phyloP scores from a whole-genome alignment of 1,284 basidiomycete genomes.

The Schizopora paradoxa region DNA sequence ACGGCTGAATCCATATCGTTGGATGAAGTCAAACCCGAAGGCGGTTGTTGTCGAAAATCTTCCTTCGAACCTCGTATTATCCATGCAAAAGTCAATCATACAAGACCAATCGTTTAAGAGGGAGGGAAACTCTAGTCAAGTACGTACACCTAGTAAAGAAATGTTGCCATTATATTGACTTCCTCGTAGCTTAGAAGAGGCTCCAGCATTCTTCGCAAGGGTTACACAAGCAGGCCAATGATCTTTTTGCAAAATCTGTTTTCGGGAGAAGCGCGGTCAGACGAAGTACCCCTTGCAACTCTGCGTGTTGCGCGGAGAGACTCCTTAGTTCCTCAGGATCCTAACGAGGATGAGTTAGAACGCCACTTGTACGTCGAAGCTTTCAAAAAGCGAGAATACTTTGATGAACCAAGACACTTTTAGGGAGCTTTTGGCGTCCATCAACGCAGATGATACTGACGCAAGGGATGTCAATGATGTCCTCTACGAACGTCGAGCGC shows the following conservation, averaged over 20 bases:
- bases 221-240: slow-evolving; percentile 52
- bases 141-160: slow-evolving; percentile 2
- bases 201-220: slow-evolving; percentile 31
- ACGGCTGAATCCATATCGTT: slow-evolving; percentile 84
- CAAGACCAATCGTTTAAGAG: slow-evolving; percentile 45
- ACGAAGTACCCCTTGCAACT: slow-evolving; percentile 60
- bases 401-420: not conserved
- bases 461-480: slow-evolving; percentile 56
- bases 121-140: slow-evolving; percentile 8
- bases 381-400: not conserved
- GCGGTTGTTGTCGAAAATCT: slow-evolving; percentile 66
- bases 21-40: slow-evolving; percentile 71
- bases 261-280: slow-evolving; percentile 49
- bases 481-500: slow-evolving; percentile 70
- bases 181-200: slow-evolving; percentile 24
- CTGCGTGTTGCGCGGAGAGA: slow-evolving; percentile 43
- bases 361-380: slow-evolving; percentile 55
- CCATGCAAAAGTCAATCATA: slow-evolving; percentile 71
- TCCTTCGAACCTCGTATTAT: slow-evolving; percentile 67
- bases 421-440: slow-evolving; percentile 62
- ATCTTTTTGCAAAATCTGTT: slow-evolving; percentile 62
- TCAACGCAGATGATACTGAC: slow-evolving; percentile 46
- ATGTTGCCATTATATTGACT: not conserved
- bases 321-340: slow-evolving; percentile 35
- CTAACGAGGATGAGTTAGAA: slow-evolving; percentile 60